Evolutionary conservation across 768 basidiomycete genomes (phyloP).

Genomic region (Dioszegia crocea): DNA sequence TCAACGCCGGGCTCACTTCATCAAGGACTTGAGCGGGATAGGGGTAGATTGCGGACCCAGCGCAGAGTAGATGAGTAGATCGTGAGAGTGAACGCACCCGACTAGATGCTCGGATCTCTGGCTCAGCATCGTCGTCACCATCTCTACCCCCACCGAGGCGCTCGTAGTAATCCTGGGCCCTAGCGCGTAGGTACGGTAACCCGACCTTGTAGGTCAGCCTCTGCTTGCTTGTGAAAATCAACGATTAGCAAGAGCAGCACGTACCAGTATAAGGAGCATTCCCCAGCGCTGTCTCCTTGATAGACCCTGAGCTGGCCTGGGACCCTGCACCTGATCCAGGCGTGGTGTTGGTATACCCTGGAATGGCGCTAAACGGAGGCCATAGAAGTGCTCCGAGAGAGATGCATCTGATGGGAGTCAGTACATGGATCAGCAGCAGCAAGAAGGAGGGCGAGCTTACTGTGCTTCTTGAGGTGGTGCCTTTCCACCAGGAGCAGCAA

Average conservation of each 20-base stretch:
- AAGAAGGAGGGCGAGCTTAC: conserved; percentile 53
- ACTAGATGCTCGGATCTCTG: conserved; percentile 13
- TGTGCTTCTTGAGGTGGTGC: conserved; percentile 80
- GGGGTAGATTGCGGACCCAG: no score
- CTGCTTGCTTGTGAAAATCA: not conserved
- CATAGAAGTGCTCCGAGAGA: conserved; percentile 94
- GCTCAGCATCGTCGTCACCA: conserved; percentile 61
- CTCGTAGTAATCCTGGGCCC: conserved; percentile 86
- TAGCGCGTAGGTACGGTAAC: conserved; percentile 82
- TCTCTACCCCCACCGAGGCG: conserved; percentile 75
- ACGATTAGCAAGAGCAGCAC: conserved; percentile 39
- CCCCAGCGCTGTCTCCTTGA: conserved; percentile 65
- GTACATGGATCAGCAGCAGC: no score
- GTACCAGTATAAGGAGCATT: conserved; percentile 74
- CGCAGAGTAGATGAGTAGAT: no score
- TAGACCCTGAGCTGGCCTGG: conserved; percentile 54
- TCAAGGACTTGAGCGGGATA: not conserved
- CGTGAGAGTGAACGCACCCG: conserved; percentile 16
- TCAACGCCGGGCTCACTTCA: not conserved
- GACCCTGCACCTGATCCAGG: conserved; percentile 17
- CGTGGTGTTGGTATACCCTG: conserved; percentile 20
- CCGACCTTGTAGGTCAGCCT: conserved; percentile 60
- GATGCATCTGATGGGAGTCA: conserved; percentile 66
- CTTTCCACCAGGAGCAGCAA: conserved; percentile 86
- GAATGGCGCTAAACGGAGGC: conserved; percentile 52